Evolutionary conservation across 345 rosid genomes (phyloP), one percentile per base, ranked within the genome.

Genomic region (Moricandia moricandioides): DNA sequence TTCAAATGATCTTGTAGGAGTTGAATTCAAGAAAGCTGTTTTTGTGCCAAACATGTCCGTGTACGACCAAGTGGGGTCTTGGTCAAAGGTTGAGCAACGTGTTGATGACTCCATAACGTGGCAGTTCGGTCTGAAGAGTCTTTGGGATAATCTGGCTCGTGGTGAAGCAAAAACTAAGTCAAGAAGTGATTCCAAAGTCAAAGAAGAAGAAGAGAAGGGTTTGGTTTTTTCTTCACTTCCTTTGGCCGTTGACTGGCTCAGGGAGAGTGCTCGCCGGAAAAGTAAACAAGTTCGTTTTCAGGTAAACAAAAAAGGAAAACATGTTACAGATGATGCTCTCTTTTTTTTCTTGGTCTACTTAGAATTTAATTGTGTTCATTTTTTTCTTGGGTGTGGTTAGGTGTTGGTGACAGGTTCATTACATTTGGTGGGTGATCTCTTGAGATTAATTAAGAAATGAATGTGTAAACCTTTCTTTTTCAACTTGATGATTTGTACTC

Each of bases 331-430:
- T 10, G 13, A 43, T 33, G 29, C 29, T n/a, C n/a, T n/a, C n/a
- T 24, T 52, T 60, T 45, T n/a, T 45, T 14, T 3, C 17, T 45
- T n/a, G 55, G 29, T 62, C 57, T 71, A 60, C 59, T 21, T 29
- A 6, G 0, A n/a, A 39, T 49, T 62, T 43, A n/a, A n/a, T n/a
- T n/a, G n/a, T n/a, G n/a, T 61, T 30, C 60, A 8, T 27, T 58
- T 37, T 40, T 58, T 61, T 6, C n/a, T 5, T 35, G 40, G 7
- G 52, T 70, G 40, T 33, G 59, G 45, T 71, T 80, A 90, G 98
- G 97, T 95, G 62, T 90, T 95, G 34, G 94, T 95, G 31, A 83
- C 97, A 0, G 97, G 98, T 26, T 95, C 99, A 3, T 81, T 92
- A 70, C 96, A 92, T 76, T 96, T 95, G 18, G 91, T 95, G 67